Evolutionary conservation across 2,329 filamentous ascomycete genomes (phyloP).

Genomic region (Colletotrichum sp.): DNA sequence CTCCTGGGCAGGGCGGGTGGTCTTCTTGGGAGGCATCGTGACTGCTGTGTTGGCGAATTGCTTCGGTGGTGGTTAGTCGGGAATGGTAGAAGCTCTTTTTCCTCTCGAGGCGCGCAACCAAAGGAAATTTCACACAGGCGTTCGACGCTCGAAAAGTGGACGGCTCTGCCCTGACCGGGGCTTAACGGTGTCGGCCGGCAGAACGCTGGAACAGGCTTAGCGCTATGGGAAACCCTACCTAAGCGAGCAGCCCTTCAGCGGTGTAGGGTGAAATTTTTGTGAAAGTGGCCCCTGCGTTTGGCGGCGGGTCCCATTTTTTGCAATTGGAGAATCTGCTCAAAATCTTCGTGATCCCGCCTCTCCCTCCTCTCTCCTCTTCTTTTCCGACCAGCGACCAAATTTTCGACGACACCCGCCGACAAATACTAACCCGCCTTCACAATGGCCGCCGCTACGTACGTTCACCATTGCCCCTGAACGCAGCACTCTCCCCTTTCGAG

Average conservation of each 20-base stretch:
- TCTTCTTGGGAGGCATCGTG: conserved; percentile 90
- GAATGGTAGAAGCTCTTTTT: background rate
- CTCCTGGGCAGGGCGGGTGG: conserved; percentile 87
- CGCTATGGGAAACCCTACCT: background rate
- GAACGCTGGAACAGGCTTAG: background rate
- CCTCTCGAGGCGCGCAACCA: background rate
- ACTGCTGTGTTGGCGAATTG: conserved; percentile 36
- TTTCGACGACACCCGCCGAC: conserved; percentile 30
- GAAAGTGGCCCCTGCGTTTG: background rate
- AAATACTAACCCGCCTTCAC: conserved; percentile 42
- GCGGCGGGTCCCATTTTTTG: background rate
- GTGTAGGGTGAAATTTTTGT: background rate
- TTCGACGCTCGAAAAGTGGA: background rate
- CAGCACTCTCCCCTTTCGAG: conserved; percentile 35
- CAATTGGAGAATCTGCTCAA: conserved; percentile 16
- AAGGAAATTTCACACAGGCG: conserved; percentile 9
- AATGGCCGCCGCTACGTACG: conserved; percentile 61
- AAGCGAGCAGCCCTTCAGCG: conserved; percentile 5
- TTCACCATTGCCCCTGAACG: conserved; percentile 9
- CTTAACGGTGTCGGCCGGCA: background rate
- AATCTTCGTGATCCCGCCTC: background rate
- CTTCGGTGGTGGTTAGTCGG: conserved; percentile 28
- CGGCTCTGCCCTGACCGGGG: conserved; percentile 7
- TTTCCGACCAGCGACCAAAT: conserved; percentile 12
- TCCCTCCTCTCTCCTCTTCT: background rate